Conservation (phyloP, 352 stramenopile genomes). For the Phytophthora idaei region DNA sequence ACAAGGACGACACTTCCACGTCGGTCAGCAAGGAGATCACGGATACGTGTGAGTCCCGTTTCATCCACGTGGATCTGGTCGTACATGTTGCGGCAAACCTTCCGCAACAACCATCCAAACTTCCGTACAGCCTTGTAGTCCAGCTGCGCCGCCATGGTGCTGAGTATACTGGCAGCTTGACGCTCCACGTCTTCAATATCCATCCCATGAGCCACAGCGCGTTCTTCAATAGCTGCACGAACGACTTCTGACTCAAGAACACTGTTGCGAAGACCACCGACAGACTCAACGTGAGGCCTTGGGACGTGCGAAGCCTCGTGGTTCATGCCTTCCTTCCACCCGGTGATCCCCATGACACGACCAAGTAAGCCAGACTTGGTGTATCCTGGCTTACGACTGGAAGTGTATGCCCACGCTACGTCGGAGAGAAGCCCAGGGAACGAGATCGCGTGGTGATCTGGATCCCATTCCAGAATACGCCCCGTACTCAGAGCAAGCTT, state of each 20-base stretch:
- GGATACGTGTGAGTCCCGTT: constrained; percentile 68
- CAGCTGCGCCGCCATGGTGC: constrained; percentile 77
- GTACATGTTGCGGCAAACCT: constrained; percentile 86
- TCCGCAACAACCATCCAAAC: constrained; percentile 81
- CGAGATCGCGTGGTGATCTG: constrained; percentile 88
- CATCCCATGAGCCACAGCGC: constrained; percentile 36
- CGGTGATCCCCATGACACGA: constrained; percentile 86
- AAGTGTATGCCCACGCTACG: constrained; percentile 90
- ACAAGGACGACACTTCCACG: constrained; percentile 79
- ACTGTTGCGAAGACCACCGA: constrained; percentile 67
- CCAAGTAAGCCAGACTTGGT: constrained; percentile 83
- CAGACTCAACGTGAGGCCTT: constrained; percentile 62
- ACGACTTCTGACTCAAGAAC: constrained; percentile 74
- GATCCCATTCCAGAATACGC: constrained; percentile 87
- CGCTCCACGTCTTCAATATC: constrained; percentile 55
- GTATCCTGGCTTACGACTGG: constrained; percentile 86
- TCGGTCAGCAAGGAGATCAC: constrained; percentile 55
- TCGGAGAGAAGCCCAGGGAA: constrained; percentile 86
- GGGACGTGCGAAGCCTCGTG: constrained; percentile 89
- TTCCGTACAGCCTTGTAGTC: constrained; percentile 81
- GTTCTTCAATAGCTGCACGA: constrained; percentile 54
- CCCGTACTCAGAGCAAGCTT: constrained; percentile 79
- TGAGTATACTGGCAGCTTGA: constrained; percentile 67
- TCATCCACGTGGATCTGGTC: constrained; percentile 90
- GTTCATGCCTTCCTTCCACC: constrained; percentile 85